These are phyloP conservation scores for Ophiocordyceps camponoti-floridani DNA, from an alignment of 2,329 filamentous ascomycete genomes.

Conservation along the genomic window DNA sequence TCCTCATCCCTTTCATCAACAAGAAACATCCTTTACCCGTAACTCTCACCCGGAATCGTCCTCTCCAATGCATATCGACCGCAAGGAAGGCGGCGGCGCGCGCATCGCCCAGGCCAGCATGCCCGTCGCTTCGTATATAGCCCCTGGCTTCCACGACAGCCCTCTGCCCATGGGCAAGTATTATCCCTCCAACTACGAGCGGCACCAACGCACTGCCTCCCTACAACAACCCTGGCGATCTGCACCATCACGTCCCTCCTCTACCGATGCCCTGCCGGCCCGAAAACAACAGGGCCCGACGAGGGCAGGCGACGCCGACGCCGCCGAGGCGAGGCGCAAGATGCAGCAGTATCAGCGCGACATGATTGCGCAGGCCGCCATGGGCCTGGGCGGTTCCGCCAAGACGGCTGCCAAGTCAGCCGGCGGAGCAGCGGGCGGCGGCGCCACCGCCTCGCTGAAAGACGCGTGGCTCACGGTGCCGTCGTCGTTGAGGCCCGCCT, in stretches of 20 bases:
- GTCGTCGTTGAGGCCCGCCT: conserved; percentile 25
- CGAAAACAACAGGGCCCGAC: background rate
- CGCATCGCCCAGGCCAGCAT: conserved; percentile 14
- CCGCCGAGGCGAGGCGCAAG: conserved; percentile 29
- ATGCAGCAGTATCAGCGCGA: conserved; percentile 41
- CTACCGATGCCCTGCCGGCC: background rate
- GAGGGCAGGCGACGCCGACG: conserved; percentile 6
- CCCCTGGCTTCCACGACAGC: conserved; percentile 27
- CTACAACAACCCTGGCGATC: background rate
- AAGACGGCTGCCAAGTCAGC: conserved; percentile 9
- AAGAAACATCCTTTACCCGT: conserved; percentile 20
- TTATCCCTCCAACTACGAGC: conserved; percentile 43
- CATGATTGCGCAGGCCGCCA: conserved; percentile 38
- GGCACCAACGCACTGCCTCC: conserved; percentile 10
- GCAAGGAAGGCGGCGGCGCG: conserved; percentile 1
- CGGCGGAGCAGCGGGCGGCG: background rate
- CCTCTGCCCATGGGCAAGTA: conserved; percentile 42
- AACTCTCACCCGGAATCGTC: conserved; percentile 12
- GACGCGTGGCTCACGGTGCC: conserved; percentile 20
- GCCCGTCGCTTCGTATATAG: conserved; percentile 31
- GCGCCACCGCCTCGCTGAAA: conserved; percentile 16
- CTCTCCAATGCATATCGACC: conserved; percentile 8
- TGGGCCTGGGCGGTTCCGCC: conserved; percentile 18
- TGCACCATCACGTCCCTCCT: conserved; percentile 6
- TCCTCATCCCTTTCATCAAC: conserved; percentile 31